These are phyloP conservation scores for Mycena haematopus DNA, from an alignment of 768 basidiomycete species.

Conservation along the genomic window DNA sequence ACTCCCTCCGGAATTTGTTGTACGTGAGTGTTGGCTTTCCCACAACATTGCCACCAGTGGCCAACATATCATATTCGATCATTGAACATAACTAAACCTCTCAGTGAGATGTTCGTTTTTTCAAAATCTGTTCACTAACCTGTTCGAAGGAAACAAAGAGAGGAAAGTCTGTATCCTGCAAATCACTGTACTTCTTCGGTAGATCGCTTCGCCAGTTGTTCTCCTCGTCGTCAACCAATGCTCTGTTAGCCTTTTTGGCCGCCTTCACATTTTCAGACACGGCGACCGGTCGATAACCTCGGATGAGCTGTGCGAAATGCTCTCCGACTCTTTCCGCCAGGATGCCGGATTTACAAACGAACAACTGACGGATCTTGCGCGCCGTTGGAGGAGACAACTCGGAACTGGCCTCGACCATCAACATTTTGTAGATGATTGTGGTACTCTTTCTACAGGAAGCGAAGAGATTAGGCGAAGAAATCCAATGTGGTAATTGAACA, in stretches of 20 bases:
- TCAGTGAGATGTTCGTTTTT: neutral
- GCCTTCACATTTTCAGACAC: slow-evolving; percentile 12
- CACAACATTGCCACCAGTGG: neutral
- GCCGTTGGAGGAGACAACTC: neutral
- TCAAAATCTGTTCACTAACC: slow-evolving; percentile 43
- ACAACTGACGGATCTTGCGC: slow-evolving; percentile 53
- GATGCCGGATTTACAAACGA: slow-evolving; percentile 56
- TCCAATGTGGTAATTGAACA: neutral
- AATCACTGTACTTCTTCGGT: slow-evolving; percentile 59
- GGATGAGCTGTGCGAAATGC: slow-evolving; percentile 47
- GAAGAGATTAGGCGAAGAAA: neutral
- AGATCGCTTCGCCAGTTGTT: slow-evolving; percentile 50
- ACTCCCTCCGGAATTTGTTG: slow-evolving; percentile 21
- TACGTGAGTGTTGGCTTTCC: slow-evolving; percentile 12
- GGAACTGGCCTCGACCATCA: slow-evolving; percentile 13
- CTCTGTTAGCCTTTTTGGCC: slow-evolving; percentile 28
- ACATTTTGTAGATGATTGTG: slow-evolving; percentile 20
- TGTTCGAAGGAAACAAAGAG: slow-evolving; percentile 72
- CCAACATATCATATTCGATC: slow-evolving; percentile 25
- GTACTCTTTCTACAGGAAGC: slow-evolving; percentile 16
- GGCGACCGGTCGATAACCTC: slow-evolving; percentile 21
- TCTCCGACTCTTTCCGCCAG: slow-evolving; percentile 56
- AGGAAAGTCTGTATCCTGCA: slow-evolving; percentile 69
- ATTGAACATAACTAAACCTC: slow-evolving; percentile 7
- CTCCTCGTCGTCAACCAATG: slow-evolving; percentile 51